Base-by-base conservation (phyloP, 192 early-diverging fungal genomes). In the Umbelopsis sp. region DNA sequence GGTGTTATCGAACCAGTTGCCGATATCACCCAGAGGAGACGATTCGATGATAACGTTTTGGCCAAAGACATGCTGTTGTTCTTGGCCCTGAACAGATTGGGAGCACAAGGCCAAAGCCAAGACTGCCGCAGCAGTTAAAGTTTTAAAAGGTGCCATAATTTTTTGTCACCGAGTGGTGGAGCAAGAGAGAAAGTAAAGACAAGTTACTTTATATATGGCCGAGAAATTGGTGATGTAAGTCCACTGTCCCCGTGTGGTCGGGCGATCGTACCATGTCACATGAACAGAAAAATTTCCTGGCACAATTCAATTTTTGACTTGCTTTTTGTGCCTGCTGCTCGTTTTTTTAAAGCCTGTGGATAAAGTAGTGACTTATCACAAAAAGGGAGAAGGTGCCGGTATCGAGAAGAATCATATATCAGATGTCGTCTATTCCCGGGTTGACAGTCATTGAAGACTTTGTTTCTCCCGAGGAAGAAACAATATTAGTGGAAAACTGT, bases 401-500 rank as follows among this genome's bases (percentile, higher is more conserved):
- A 6, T 41, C 30, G 4, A 30, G 55, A 61, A 61, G 30, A 25
- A 61, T 2, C 27, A 12, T 35, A 25, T 7, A 22, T 18, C 53
- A 8, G 2, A 33, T 61, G 55, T 18, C 27, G 16, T 18, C 11
- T 33, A 48, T 80, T n/a, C 68, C 67, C 25, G 87, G 87, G 25
- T 44, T 87, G 4, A 66, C 48, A 25, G 49, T 89, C 21, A 65
- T 87, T 18, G 50, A 72, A 3, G 74, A 89, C 9, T 87, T 87
- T 75, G 71, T 89, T 13, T 76, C 78, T 2, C 66, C 68, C 58
- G 37, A 75, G 7, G 87, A 90, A 74, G 89, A 86, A 58, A 11
- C 23, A 1, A n/a, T 33, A 11, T 67, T 90, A 16, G 68, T 87
- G 18, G 67, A 75, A 10, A 23, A 44, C 11, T 69, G 87, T 9